These are phyloP conservation scores for Lachancea cidri DNA, from an alignment of 805 yeast species.

Conservation along the genomic window DNA sequence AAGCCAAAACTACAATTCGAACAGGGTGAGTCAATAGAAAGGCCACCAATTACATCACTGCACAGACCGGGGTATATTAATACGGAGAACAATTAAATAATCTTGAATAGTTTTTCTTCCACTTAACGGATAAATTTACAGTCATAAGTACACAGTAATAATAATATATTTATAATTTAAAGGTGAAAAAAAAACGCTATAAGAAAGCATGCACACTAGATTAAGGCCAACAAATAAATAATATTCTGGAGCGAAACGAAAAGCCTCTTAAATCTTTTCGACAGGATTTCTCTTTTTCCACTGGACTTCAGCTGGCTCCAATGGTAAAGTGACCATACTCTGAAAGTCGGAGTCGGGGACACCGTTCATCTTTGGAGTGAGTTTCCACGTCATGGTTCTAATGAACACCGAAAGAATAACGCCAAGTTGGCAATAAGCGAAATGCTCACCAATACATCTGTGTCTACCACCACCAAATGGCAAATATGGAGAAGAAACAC, in stretches of 20 bases:
- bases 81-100: not conserved
- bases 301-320: slow-evolving; percentile 61
- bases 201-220: not conserved
- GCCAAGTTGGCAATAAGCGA: slow-evolving; percentile 91
- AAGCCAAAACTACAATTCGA: not conserved
- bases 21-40: not conserved
- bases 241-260: not conserved
- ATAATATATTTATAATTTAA: slow-evolving; percentile 2
- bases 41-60: not conserved
- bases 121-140: not conserved
- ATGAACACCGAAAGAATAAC: slow-evolving; percentile 71
- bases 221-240: slow-evolving; percentile 1
- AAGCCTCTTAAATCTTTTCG: slow-evolving; percentile 13
- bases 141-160: not conserved
- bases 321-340: slow-evolving; percentile 91
- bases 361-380: slow-evolving; percentile 45
- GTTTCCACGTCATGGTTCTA: slow-evolving; percentile 72
- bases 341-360: slow-evolving; percentile 72
- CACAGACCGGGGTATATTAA: slow-evolving; percentile 6
- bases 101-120: not conserved
- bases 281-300: slow-evolving; percentile 61
- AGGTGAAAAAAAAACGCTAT: slow-evolving; percentile 14
- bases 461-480: slow-evolving; percentile 99
- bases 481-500: slow-evolving; percentile 90
- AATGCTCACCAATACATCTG: slow-evolving; percentile 98